Conservation (phyloP, 371 early-diverging fungal genomes). For the Parasitella parasitica region DNA sequence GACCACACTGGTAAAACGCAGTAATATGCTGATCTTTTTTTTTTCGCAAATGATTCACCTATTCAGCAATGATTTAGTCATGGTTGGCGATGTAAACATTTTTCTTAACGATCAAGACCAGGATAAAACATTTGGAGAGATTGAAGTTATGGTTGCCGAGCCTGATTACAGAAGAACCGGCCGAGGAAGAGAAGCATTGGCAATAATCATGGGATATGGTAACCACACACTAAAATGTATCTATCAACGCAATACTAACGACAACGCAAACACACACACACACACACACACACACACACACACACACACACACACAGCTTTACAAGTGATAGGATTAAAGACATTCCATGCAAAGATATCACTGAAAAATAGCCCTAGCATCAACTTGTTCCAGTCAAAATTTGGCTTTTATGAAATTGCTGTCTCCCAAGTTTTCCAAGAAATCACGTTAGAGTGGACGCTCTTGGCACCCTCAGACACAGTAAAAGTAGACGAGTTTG, state of each 20-base stretch:
- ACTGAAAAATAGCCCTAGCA: slow-evolving; percentile 67
- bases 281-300: too few species aligned
- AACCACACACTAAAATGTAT: slow-evolving; percentile 1
- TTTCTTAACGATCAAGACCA: slow-evolving; percentile 81
- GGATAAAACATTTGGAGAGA: slow-evolving; percentile 75
- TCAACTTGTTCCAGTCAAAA: slow-evolving; percentile 66
- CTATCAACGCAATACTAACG: neutral
- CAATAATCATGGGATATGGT: slow-evolving; percentile 85
- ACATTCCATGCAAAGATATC: slow-evolving; percentile 82
- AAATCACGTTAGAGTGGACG: slow-evolving; percentile 70
- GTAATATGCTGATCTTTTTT: neutral
- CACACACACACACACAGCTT: too few species aligned
- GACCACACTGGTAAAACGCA: slow-evolving; percentile 34
- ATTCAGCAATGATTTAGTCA: slow-evolving; percentile 54
- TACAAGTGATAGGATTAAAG: slow-evolving; percentile 55
- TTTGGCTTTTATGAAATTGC: slow-evolving; percentile 72
- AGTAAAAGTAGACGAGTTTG: slow-evolving; percentile 8
- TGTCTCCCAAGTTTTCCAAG: slow-evolving; percentile 69
- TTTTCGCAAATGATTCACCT: neutral
- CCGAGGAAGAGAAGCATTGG: slow-evolving; percentile 70
- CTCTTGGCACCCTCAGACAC: neutral
- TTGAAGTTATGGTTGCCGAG: slow-evolving; percentile 95
- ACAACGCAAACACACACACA: too few species aligned
- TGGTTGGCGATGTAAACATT: slow-evolving; percentile 95
- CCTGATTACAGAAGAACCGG: slow-evolving; percentile 63